Conservation (phyloP, 2,329 filamentous ascomycete genomes). For the Colletotrichum musicola region DNA sequence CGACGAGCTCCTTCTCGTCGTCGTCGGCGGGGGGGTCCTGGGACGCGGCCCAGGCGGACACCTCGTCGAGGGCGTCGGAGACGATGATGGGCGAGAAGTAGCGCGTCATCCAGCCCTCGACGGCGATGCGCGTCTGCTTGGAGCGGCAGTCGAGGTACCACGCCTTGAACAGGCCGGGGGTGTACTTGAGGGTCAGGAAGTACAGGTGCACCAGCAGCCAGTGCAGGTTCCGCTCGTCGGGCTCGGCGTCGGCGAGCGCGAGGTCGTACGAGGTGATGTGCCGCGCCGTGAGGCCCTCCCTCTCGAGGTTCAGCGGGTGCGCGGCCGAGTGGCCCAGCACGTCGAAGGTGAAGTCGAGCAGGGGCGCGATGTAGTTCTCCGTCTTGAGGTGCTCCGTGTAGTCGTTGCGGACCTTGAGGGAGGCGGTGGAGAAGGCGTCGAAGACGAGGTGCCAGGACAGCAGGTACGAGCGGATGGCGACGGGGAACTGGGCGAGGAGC, state of each 20-base stretch:
- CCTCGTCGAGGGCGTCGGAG: conserved; percentile 73
- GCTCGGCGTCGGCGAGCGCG: conserved; percentile 66
- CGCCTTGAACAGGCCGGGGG: conserved; percentile 81
- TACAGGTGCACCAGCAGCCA: conserved; percentile 89
- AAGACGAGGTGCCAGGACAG: conserved; percentile 92
- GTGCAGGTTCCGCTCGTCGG: conserved; percentile 79
- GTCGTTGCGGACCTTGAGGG: conserved; percentile 84
- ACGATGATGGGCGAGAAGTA: conserved; percentile 82
- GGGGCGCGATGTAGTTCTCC: conserved; percentile 73
- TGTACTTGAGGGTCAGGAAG: conserved; percentile 82
- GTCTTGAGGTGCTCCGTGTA: conserved; percentile 85
- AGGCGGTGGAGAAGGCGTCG: conserved; percentile 83
- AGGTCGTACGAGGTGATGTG: conserved; percentile 69
- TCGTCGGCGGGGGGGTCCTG: conserved; percentile 61
- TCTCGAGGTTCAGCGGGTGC: conserved; percentile 79
- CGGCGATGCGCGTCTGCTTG: conserved; percentile 81
- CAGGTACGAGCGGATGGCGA: conserved; percentile 81
- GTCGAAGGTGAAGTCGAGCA: conserved; percentile 86
- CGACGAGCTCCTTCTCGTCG: conserved; percentile 68
- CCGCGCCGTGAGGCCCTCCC: conserved; percentile 70
- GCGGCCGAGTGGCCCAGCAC: conserved; percentile 84
- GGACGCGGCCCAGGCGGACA: conserved; percentile 73
- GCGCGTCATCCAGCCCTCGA: conserved; percentile 88
- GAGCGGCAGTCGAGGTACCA: conserved; percentile 89
- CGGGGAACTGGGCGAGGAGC: conserved; percentile 76